These are phyloP conservation scores for Acmispon strigosus DNA, from an alignment of 306 rosid species.

Conservation along the genomic window DNA sequence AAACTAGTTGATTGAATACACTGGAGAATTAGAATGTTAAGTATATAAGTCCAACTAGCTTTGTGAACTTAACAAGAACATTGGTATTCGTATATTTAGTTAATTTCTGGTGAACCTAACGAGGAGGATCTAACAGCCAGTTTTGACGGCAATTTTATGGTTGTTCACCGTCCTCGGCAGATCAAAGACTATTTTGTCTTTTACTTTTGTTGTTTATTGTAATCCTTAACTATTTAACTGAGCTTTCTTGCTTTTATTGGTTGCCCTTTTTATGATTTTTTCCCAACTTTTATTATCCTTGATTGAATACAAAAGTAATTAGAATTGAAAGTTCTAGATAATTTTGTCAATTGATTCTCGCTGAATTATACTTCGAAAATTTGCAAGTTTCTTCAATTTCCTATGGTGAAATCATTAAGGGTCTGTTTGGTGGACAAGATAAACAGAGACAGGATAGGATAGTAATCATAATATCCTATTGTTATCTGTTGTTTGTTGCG, in stretches of 20 bases:
- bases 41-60: not conserved
- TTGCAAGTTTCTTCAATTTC: not conserved
- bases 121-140: not conserved
- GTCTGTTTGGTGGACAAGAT: too few relatives aligned
- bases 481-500: too few relatives aligned
- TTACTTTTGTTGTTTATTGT: not conserved
- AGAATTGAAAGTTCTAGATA: not conserved
- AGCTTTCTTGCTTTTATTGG: not conserved
- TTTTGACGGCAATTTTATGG: not conserved
- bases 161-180: slow-evolving; percentile 28
- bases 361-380: too few relatives aligned
- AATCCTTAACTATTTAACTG: not conserved
- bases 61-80: slow-evolving; percentile 1
- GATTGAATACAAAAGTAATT: not conserved
- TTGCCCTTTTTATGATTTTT: not conserved
- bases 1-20: not conserved
- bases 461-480: too few relatives aligned
- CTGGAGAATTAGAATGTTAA: not conserved
- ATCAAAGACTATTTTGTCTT: slow-evolving; percentile 16
- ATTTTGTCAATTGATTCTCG: too few relatives aligned
- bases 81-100: not conserved
- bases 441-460: too few relatives aligned
- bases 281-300: not conserved
- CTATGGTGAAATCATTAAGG: too few relatives aligned
- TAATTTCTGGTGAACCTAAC: slow-evolving; percentile 23